phyloP scores from a whole-genome alignment of 331 rosid species.

The Erythrophleum ivorense region DNA sequence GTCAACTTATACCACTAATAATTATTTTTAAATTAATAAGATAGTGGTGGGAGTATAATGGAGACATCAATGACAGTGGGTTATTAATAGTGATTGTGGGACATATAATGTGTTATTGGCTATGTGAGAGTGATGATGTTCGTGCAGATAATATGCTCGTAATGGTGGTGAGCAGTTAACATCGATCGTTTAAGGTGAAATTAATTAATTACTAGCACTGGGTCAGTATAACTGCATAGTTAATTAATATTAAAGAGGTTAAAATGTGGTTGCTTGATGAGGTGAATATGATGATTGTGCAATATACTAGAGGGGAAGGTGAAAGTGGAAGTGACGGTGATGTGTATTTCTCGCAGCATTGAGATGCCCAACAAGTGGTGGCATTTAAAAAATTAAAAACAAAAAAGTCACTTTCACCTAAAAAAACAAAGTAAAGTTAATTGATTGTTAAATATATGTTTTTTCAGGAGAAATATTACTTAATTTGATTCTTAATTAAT shows the following conservation, averaged over 20 bases:
- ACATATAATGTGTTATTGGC: neutral
- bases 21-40: neutral
- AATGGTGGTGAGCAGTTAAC: too few species aligned
- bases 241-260: neutral
- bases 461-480: too few species aligned
- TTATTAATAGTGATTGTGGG: neutral
- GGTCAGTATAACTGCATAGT: too few species aligned
- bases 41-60: constrained; percentile 18
- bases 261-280: neutral
- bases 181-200: neutral
- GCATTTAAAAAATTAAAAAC: too few species aligned
- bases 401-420: too few species aligned
- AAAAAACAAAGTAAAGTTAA: too few species aligned
- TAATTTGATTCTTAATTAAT: too few species aligned
- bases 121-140: neutral
- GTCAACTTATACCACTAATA: neutral
- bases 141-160: too few species aligned
- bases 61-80: constrained; percentile 4
- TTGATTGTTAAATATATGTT: too few species aligned
- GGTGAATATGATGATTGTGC: neutral
- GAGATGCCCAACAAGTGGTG: too few species aligned
- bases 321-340: neutral
- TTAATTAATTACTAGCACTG: neutral
- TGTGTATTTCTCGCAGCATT: too few species aligned
- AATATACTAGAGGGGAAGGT: neutral